These are phyloP conservation scores for Pichia sp. DNA, from an alignment of 1,139 yeast species.

Conservation along the genomic window DNA sequence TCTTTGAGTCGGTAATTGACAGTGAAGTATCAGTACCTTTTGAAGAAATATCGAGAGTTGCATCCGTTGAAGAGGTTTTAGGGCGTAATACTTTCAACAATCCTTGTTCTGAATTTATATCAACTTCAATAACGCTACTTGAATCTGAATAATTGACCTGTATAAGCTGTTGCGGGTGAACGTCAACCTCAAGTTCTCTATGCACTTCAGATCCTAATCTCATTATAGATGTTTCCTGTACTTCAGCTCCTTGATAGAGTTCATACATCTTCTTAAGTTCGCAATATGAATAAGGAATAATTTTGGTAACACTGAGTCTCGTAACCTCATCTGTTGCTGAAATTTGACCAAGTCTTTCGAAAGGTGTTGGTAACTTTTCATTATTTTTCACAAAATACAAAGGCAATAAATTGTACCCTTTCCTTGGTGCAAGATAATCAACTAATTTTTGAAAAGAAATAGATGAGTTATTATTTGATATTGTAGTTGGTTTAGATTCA, in stretches of 20 bases:
- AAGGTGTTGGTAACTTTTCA: slow-evolving; percentile 6
- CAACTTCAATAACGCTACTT: neutral
- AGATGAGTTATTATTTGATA: too few relatives aligned
- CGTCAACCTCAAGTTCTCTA: slow-evolving; percentile 33
- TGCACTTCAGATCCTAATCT: slow-evolving; percentile 37
- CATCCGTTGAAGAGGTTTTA: too few relatives aligned
- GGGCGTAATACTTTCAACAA: too few relatives aligned
- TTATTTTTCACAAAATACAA: neutral
- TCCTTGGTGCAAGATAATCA: slow-evolving; percentile 27
- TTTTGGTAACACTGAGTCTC: slow-evolving; percentile 25
- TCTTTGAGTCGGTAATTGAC: too few relatives aligned
- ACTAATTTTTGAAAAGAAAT: slow-evolving; percentile 38
- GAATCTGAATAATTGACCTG: slow-evolving; percentile 6
- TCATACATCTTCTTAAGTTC: slow-evolving; percentile 23
- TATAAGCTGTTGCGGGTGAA: slow-evolving; percentile 28
- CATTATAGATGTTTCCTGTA: slow-evolving; percentile 31
- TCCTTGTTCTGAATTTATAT: neutral
- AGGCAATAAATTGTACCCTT: slow-evolving; percentile 13
- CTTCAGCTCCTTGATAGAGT: slow-evolving; percentile 17
- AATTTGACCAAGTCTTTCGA: slow-evolving; percentile 8
- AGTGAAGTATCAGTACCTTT: too few relatives aligned
- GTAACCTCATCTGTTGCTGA: slow-evolving; percentile 5
- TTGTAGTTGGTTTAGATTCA: neutral
- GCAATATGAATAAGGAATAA: slow-evolving; percentile 24
- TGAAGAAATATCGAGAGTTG: too few relatives aligned